Base-by-base conservation (phyloP, 768 basidiomycete species). In the Daedaleopsis nitida region DNA sequence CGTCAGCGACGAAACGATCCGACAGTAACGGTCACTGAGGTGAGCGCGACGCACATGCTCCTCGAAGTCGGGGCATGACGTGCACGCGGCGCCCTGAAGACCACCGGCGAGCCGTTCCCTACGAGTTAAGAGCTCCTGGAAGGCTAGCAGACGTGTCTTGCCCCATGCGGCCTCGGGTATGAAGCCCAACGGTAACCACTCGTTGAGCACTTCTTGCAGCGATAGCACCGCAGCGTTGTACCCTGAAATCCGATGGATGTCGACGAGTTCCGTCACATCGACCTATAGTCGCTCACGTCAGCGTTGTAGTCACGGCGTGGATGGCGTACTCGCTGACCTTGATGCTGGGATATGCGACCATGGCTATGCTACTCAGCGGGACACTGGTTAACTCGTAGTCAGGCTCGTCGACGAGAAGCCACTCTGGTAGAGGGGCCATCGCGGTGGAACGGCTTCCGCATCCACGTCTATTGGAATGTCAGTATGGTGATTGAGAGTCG, bases 131-230 rank as follows among this genome's bases (percentile, higher is more conserved):
- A 80, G 76, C 64, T 98, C 96, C 72, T 98, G 94, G 72, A 98
- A 97, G 56, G 98, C 95, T 9, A 99, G 74, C n/a, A 85, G 80
- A 48, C 90, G 84, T 72, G 94, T 83, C 54, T 89, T 84, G 42
- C 52, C 60, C 96, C 95, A 98, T 57, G 93, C 92, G 5, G 88
- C 83, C 72, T 99, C 97, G 2, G 85, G 82, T 14, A 94, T 75
- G 2, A 66, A 66, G 9, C 74, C 71, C 5, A 66, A 60, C n/a
- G 69, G 58, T 43, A 75, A 60, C 87, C 90, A 94, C 58, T 91
- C 87, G 16, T 78, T 70, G 16, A 84, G 76, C 3, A 89, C 64
- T 2, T 57, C 68, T 47, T 81, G 77, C 13, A 96, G 76, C 9
- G 77, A 74, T 6, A 76, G 69, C 24, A 84, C 76, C 2, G 81